Evolutionary conservation across 78 protist genomes (phyloP), one percentile per base, ranked within the genome.

Genomic region (Capsaspora owczarzaki): DNA sequence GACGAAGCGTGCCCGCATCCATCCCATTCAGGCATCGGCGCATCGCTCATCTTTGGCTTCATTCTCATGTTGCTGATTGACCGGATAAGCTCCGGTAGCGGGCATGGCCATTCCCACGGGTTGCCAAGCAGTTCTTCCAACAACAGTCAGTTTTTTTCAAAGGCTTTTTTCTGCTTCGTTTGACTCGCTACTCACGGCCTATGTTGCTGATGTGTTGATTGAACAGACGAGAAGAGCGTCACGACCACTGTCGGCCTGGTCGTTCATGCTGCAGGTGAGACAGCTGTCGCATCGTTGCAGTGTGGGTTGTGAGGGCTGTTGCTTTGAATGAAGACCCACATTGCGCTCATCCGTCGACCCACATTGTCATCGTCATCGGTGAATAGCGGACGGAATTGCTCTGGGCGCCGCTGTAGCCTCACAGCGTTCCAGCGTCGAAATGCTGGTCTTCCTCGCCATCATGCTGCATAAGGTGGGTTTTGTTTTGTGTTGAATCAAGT

Each of bases 101-200:
- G 49, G 6, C 61, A 44, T 8, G 79, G 79, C 60, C 79, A 75
- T 61, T 2, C 79, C 38, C 79, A 75, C 79, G 79, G 79, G 41
- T 10, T 10, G 19, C 0, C 78, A 41, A n/a, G n/a, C n/a, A n/a
- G n/a, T n/a, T n/a, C n/a, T n/a, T n/a, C n/a, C n/a, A n/a, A n/a
- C n/a, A n/a, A n/a, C n/a, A n/a, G n/a, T n/a, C n/a, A n/a, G n/a
- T n/a, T n/a, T n/a, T n/a, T n/a, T n/a, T n/a, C n/a, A n/a, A n/a
- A n/a, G n/a, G n/a, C n/a, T n/a, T n/a, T n/a, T n/a, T n/a, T n/a
- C n/a, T n/a, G n/a, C n/a, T n/a, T n/a, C n/a, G n/a, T n/a, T n/a
- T n/a, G n/a, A n/a, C n/a, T n/a, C n/a, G n/a, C n/a, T n/a, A n/a
- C n/a, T n/a, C n/a, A n/a, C n/a, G n/a, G n/a, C n/a, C n/a, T n/a